phyloP scores from a whole-genome alignment of 805 yeast genomes.

The Myxozyma nipponensis region DNA sequence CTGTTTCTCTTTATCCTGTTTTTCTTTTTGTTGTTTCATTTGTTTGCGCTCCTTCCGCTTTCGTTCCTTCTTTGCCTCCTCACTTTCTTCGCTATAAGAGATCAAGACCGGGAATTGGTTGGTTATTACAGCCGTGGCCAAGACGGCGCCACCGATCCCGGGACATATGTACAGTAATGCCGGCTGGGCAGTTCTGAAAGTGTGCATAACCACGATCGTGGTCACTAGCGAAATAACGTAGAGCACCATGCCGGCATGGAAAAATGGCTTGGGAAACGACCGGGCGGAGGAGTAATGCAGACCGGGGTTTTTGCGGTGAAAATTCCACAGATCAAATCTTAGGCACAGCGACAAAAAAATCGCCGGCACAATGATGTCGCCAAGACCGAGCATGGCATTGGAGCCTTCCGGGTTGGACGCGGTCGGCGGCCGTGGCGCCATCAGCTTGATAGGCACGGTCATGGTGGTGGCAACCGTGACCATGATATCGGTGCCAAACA shows the following conservation, averaged over 20 bases:
- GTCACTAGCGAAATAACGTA: slow-evolving; percentile 47
- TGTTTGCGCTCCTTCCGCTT: slow-evolving; percentile 30
- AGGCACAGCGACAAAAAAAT: slow-evolving; percentile 50
- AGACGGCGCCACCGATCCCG: slow-evolving; percentile 24
- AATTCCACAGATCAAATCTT: slow-evolving; percentile 49
- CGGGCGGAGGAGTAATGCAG: slow-evolving; percentile 31
- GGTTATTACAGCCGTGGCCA: slow-evolving; percentile 6
- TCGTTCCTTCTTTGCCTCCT: slow-evolving; percentile 11
- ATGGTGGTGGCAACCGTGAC: slow-evolving; percentile 54
- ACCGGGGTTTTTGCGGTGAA: slow-evolving; percentile 37
- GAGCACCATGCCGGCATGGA: slow-evolving; percentile 44
- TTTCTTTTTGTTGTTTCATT: neutral
- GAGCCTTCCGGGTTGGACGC: slow-evolving; percentile 14
- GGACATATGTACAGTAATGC: slow-evolving; percentile 66
- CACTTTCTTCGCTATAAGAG: slow-evolving; percentile 22
- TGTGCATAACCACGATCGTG: slow-evolving; percentile 44
- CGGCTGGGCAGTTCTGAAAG: slow-evolving; percentile 54
- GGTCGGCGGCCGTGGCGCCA: slow-evolving; percentile 41
- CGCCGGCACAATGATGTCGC: slow-evolving; percentile 65
- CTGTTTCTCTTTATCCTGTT: too few species aligned
- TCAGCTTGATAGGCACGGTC: slow-evolving; percentile 52
- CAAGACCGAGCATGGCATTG: slow-evolving; percentile 51
- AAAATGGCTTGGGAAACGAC: slow-evolving; percentile 46
- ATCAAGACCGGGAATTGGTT: slow-evolving; percentile 17
- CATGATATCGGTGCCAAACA: slow-evolving; percentile 61